These are phyloP conservation scores for Claviceps digitariae DNA, from an alignment of 2,329 filamentous ascomycete species.

Conservation along the genomic window DNA sequence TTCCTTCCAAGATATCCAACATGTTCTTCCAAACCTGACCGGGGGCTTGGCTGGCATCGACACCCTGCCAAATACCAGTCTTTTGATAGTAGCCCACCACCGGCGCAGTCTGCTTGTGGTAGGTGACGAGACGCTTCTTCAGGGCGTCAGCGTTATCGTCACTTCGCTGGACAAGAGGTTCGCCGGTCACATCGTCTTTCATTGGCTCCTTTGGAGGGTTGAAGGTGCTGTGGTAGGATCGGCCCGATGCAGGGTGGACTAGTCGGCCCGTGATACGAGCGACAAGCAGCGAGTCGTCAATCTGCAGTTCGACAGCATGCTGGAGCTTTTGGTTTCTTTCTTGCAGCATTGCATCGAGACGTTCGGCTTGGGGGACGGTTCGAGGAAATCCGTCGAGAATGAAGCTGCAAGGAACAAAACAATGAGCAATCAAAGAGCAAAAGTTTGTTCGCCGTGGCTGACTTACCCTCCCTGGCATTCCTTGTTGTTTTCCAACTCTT, in stretches of 20 bases:
- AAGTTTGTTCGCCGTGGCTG: neutral
- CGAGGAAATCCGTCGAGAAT: constrained; percentile 98
- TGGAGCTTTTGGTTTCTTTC: constrained; percentile 72
- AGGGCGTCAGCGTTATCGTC: constrained; percentile 95
- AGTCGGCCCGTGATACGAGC: constrained; percentile 93
- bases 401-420: constrained; percentile 47
- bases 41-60: constrained; percentile 93
- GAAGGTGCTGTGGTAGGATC: constrained; percentile 97
- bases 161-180: constrained; percentile 88
- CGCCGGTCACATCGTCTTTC: constrained; percentile 94
- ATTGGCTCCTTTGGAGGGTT: constrained; percentile 90
- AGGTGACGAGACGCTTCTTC: constrained; percentile 86
- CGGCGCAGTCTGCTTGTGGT: constrained; percentile 85
- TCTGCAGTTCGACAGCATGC: constrained; percentile 92
- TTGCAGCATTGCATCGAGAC: constrained; percentile 82
- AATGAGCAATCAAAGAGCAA: neutral
- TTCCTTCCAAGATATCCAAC: constrained; percentile 63
- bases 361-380: constrained; percentile 88
- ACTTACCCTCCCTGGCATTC: constrained; percentile 91
- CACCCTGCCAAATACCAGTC: constrained; percentile 89
- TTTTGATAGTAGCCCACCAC: constrained; percentile 96
- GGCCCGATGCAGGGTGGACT: constrained; percentile 88
- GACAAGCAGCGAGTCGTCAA: constrained; percentile 87
- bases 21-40: constrained; percentile 92
- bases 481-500: constrained; percentile 81